Conservation (phyloP, 441 rosid genomes). For the Omphalea diandra region DNA sequence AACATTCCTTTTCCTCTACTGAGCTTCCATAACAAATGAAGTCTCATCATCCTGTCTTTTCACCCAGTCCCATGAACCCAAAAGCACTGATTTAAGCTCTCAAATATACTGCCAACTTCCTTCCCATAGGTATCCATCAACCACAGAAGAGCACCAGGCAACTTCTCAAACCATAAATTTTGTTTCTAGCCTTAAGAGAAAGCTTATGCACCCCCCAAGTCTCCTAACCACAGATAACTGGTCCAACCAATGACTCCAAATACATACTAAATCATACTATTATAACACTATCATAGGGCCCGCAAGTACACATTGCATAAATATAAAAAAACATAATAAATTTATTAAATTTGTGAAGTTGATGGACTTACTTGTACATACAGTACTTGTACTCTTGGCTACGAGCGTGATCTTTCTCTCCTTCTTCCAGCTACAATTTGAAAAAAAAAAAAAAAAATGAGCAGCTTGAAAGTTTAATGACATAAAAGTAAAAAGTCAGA, state of each 20-base stretch:
- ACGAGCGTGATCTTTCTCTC: constrained; percentile 72
- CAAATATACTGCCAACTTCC: neutral
- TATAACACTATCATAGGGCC: neutral
- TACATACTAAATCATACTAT: neutral
- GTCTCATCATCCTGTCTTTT: too few species aligned
- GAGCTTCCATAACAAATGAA: neutral
- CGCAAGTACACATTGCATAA: too few species aligned
- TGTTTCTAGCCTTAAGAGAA: too few species aligned
- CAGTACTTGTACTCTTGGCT: constrained; percentile 90
- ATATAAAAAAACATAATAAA: neutral
- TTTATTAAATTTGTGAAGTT: neutral
- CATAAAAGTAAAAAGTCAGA: too few species aligned
- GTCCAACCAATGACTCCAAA: neutral
- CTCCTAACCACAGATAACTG: neutral
- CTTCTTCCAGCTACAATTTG: constrained; percentile 83
- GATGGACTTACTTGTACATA: constrained; percentile 71
- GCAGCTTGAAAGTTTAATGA: too few species aligned
- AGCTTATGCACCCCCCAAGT: neutral
- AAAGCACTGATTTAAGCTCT: too few species aligned
- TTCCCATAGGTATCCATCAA: neutral
- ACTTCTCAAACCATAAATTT: neutral
- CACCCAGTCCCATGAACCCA: too few species aligned
- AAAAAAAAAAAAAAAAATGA: too few species aligned
- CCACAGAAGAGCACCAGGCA: neutral
- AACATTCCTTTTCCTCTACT: neutral